A percentile compares a stretch with the other conserved stretches of the same genome.
These are phyloP conservation scores for Yueomyces sp. DNA, from an alignment of 805 yeast genomes.

Conservation along the genomic window DNA sequence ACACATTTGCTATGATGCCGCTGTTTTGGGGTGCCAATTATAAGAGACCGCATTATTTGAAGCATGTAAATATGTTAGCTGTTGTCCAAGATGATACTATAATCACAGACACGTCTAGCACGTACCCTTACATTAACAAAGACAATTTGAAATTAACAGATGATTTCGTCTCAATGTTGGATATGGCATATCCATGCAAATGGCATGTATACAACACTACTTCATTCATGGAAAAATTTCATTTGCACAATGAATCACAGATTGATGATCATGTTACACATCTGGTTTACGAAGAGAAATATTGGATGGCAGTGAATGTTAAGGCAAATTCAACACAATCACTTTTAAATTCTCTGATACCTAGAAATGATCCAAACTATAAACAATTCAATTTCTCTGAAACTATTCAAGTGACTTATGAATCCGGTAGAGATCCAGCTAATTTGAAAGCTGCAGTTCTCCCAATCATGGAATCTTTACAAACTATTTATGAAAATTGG, in stretches of 20 bases:
- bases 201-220: conserved; percentile 21
- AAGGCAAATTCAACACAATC: conserved; percentile 31
- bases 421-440: conserved; percentile 50
- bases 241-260: conserved; percentile 7
- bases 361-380: conserved; percentile 4
- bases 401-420: conserved; percentile 33
- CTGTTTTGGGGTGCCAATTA: conserved; percentile 28
- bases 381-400: conserved; percentile 9
- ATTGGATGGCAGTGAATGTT: conserved; percentile 53
- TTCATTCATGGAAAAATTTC: conserved; percentile 11
- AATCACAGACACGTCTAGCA: conserved; percentile 2
- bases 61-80: conserved; percentile 20
- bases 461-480: conserved; percentile 30
- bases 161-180: not conserved
- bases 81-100: conserved; percentile 21
- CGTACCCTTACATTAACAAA: conserved; percentile 4
- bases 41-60: conserved; percentile 12
- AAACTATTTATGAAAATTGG: conserved; percentile 4
- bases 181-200: conserved; percentile 8
- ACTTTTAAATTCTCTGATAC: conserved; percentile 14
- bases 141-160: not conserved
- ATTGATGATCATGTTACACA: conserved; percentile 27
- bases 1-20: conserved; percentile 9
- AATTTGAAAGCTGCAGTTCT: conserved; percentile 32
- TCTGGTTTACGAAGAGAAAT: conserved; percentile 39